Evolutionary conservation across 371 early-diverging fungal genomes (phyloP).

Genomic region (Globomyces sp.): DNA sequence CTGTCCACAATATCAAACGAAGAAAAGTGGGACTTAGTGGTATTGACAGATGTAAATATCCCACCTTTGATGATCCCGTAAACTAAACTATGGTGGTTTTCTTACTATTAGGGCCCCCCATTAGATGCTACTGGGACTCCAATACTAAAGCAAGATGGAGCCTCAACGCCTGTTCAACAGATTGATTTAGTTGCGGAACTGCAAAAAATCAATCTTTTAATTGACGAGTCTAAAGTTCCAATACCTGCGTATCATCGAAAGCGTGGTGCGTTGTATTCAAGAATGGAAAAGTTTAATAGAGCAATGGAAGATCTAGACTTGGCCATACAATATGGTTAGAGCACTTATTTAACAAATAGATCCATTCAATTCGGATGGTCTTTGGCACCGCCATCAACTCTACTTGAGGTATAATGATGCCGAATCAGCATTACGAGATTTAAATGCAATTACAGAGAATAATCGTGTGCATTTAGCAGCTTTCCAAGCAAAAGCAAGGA

Average conservation of each 20-base stretch:
- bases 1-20: constrained; percentile 32
- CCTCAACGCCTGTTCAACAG: not conserved
- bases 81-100: no score
- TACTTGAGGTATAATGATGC: constrained; percentile 36
- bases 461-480: constrained; percentile 48
- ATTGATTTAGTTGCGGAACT: constrained; percentile 37
- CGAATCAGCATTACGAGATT: constrained; percentile 42
- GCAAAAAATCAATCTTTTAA: constrained; percentile 30
- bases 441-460: constrained; percentile 47
- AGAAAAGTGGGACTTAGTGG: constrained; percentile 27
- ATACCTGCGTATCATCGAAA: constrained; percentile 41
- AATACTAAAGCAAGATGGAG: constrained; percentile 6
- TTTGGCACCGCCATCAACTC: constrained; percentile 51
- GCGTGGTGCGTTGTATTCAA: constrained; percentile 38
- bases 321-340: constrained; percentile 43
- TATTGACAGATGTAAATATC: constrained; percentile 37
- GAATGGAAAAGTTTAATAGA: constrained; percentile 31
- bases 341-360: constrained; percentile 24
- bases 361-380: constrained; percentile 48
- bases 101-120: constrained; percentile 18
- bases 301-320: constrained; percentile 42
- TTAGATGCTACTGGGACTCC: constrained; percentile 18
- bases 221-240: constrained; percentile 32
- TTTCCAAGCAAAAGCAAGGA: constrained; percentile 45
- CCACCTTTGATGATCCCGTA: constrained; percentile 37